Evolutionary conservation across 192 early-diverging fungal genomes (phyloP).

Genomic region (Polychytrium aggregatum): DNA sequence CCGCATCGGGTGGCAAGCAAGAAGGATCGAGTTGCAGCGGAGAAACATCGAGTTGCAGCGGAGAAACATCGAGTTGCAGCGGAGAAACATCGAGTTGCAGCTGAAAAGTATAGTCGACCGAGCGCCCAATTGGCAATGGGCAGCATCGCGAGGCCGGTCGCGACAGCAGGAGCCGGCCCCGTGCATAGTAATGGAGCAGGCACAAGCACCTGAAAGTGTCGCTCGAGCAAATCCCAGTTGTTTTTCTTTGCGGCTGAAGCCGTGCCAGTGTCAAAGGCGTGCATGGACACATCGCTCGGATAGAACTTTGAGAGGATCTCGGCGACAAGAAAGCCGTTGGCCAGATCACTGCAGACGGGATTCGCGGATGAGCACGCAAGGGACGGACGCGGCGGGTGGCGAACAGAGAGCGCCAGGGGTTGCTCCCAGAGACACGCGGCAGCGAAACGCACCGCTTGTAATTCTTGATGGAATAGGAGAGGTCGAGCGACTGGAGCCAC

Average conservation of each 20-base stretch:
- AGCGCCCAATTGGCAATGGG: too few relatives aligned
- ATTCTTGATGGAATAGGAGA: constrained; percentile 33
- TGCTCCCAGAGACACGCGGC: background rate
- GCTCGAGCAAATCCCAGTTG: constrained; percentile 33
- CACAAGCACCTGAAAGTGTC: constrained; percentile 15
- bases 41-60: background rate
- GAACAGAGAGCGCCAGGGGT: background rate
- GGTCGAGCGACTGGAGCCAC: constrained; percentile 30
- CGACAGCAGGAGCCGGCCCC: too few relatives aligned
- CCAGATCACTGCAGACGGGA: constrained; percentile 19
- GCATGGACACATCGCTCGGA: constrained; percentile 27
- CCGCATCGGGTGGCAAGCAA: too few relatives aligned
- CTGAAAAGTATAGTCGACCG: too few relatives aligned
- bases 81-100: too few relatives aligned
- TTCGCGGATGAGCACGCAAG: background rate
- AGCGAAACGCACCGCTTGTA: constrained; percentile 12
- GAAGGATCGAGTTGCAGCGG: too few relatives aligned
- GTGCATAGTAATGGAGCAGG: background rate
- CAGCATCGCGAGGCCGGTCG: too few relatives aligned
- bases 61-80: background rate
- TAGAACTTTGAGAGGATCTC: constrained; percentile 39
- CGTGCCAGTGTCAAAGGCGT: constrained; percentile 34
- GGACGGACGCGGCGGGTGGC: background rate
- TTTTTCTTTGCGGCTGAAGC: constrained; percentile 25
- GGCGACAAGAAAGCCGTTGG: constrained; percentile 39